Evolutionary conservation across 1,284 basidiomycete species (phyloP).

Genomic region (Pseudozyma thailandica): DNA sequence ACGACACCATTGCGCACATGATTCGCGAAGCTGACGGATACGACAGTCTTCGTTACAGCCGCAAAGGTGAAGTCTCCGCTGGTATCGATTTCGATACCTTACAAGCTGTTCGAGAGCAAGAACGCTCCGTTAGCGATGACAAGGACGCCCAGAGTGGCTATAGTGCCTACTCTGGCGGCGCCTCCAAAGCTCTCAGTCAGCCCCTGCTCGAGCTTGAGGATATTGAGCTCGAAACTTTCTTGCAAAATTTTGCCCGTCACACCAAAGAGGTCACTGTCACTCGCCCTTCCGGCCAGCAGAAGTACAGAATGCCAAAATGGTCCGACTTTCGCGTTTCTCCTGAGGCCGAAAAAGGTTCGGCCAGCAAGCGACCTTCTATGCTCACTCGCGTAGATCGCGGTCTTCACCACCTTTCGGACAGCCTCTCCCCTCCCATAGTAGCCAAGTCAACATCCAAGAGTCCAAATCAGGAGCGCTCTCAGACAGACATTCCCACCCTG

Average conservation of each 20-base stretch:
- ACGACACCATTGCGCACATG: slow-evolving; percentile 41
- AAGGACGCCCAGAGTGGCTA: slow-evolving; percentile 22
- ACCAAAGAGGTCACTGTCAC: slow-evolving; percentile 65
- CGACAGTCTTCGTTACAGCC: slow-evolving; percentile 31
- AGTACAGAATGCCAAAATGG: slow-evolving; percentile 65
- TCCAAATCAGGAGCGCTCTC: not conserved
- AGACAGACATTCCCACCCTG: not conserved
- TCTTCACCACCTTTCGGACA: slow-evolving; percentile 50
- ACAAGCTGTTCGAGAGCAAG: slow-evolving; percentile 23
- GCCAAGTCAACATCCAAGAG: slow-evolving; percentile 1
- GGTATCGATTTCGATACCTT: slow-evolving; percentile 33
- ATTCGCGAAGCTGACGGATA: slow-evolving; percentile 42
- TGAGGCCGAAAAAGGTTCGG: slow-evolving; percentile 20
- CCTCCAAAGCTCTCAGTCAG: slow-evolving; percentile 49
- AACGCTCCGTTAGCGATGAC: slow-evolving; percentile 16
- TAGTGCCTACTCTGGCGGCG: slow-evolving; percentile 53
- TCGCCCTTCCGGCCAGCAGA: slow-evolving; percentile 24
- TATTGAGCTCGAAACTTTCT: slow-evolving; percentile 63
- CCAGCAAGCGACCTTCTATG: slow-evolving; percentile 44
- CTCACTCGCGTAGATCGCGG: slow-evolving; percentile 63
- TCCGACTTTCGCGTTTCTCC: slow-evolving; percentile 63
- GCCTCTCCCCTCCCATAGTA: not conserved
- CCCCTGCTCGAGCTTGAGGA: slow-evolving; percentile 65
- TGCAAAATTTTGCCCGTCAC: slow-evolving; percentile 63
- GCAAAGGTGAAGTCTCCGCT: slow-evolving; percentile 23